Base-by-base conservation (phyloP, 495 filamentous ascomycete species). In the Tuber aestivum region DNA sequence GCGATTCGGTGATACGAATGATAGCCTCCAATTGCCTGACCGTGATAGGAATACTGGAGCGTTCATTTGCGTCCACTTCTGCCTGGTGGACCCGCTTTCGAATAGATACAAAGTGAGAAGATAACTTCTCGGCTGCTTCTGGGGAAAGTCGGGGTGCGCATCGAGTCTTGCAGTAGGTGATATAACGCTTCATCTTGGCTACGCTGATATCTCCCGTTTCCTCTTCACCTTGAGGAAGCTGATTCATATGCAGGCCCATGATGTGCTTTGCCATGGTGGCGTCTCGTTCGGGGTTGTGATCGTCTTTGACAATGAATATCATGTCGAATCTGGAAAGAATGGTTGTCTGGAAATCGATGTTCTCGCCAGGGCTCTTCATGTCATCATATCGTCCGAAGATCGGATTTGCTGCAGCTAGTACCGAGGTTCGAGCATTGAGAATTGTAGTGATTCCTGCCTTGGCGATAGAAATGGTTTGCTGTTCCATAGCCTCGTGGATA, bases 401-500 rank as follows among this genome's bases (percentile, higher is more conserved):
- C 23, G 96, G 96, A 84, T 99, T 99, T 37, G 96, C 96, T 12
- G 96, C 96, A 12, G 96, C 96, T 35, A 99, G 88, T 3, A 99
- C 96, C 2, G 93, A 97, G 1, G 96, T 98, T 73, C 96, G 87
- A 3, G 96, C 94, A 83, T 99, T 99, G 38, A 99, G 88, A 77
- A 99, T 98, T 2, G 96, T 99, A 23, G 96, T 99, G 81, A 99
- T 98, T 82, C 96, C 96, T 7, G 96, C 96, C 85, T 99, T 99
- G 78, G 96, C 96, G 81, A 99, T 98, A 16, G 96, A 99, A 75
- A 99, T 99, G 10, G 96, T 99, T 85, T 99, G 96, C 85, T 99
- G 96, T 82, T 99, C 96, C 96, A 99, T 99, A 75, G 96, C 96
- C 88, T 99, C 96, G 87, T 99, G 96, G 84, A 99, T 99, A 14